Evolutionary conservation across 225 moss, liverwort and hornwort species (phyloP).

Genomic region (Straminergon stramineum): DNA sequence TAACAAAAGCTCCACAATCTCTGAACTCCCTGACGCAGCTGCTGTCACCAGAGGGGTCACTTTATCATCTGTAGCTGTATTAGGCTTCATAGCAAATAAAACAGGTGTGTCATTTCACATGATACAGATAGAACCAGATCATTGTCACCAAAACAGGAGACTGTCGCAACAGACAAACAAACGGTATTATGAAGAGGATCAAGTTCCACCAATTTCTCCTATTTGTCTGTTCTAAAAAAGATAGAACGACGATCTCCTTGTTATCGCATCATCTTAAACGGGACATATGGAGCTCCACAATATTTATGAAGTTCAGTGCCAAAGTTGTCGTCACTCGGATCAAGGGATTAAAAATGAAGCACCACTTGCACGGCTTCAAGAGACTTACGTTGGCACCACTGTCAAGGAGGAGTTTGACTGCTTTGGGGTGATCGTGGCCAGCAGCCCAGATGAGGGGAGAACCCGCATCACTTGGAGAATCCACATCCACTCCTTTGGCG

Average conservation of each 20-base stretch:
- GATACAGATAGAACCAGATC: background rate
- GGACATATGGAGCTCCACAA: background rate
- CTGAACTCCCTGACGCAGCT: slow-evolving; percentile 68
- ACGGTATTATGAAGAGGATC: background rate
- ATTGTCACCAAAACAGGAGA: background rate
- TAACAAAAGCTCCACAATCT: slow-evolving; percentile 67
- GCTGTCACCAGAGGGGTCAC: slow-evolving; percentile 90
- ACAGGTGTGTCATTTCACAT: slow-evolving; percentile 4
- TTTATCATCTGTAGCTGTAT: slow-evolving; percentile 78
- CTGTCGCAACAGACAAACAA: background rate
- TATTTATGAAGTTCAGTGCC: background rate
- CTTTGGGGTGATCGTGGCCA: slow-evolving; percentile 74
- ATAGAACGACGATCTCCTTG: background rate
- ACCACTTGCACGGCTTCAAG: background rate
- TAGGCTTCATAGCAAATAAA: slow-evolving; percentile 35
- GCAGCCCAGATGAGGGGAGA: slow-evolving; percentile 96
- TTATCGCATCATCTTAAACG: background rate
- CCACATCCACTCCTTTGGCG: slow-evolving; percentile 75
- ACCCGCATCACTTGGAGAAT: slow-evolving; percentile 73
- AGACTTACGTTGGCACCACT: slow-evolving; percentile 70
- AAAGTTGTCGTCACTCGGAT: background rate
- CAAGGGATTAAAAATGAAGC: background rate
- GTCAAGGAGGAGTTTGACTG: slow-evolving; percentile 61
- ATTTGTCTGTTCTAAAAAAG: background rate
- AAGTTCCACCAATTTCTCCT: background rate